Conservation (phyloP, 495 filamentous ascomycete species). For the Aspergillus asperescens region DNA sequence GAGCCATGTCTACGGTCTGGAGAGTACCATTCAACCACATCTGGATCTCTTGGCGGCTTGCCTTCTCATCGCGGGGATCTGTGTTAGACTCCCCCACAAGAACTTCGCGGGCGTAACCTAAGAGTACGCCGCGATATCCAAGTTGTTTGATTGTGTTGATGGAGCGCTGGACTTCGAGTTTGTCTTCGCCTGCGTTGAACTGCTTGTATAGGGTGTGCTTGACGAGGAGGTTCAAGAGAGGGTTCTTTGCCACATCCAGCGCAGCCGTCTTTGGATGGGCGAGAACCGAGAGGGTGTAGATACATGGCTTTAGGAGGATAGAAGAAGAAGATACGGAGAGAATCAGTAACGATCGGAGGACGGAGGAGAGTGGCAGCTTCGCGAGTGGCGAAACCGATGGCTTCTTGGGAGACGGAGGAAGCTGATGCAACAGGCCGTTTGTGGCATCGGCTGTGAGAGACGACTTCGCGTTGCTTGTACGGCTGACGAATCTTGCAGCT, state of each 20-base stretch:
- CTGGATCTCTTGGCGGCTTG: conserved; percentile 54
- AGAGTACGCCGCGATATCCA: conserved; percentile 44
- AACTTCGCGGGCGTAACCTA: conserved; percentile 47
- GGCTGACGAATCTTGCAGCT: conserved; percentile 31
- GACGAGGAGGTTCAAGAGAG: conserved; percentile 38
- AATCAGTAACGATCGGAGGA: conserved; percentile 75
- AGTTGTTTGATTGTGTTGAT: conserved; percentile 41
- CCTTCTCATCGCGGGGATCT: conserved; percentile 29
- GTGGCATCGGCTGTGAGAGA: conserved; percentile 25
- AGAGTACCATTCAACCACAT: conserved; percentile 71
- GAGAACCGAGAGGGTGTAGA: conserved; percentile 62
- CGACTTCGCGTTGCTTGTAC: conserved; percentile 36
- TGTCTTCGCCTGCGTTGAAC: conserved; percentile 49
- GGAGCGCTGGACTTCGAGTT: conserved; percentile 39
- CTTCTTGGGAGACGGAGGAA: conserved; percentile 13
- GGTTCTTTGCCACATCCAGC: conserved; percentile 44
- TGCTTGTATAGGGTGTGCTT: conserved; percentile 49
- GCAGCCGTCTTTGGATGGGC: conserved; percentile 59
- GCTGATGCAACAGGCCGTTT: conserved; percentile 23
- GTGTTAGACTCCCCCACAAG: conserved; percentile 36
- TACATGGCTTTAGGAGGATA: conserved; percentile 63
- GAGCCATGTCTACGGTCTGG: conserved; percentile 68
- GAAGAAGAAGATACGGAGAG: conserved; percentile 76
- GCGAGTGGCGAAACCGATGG: conserved; percentile 50
- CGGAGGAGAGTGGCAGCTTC: conserved; percentile 63